A percentile compares a stretch with the other conserved stretches of the same genome.
These are phyloP conservation scores for Dentipellis sp. DNA, from an alignment of 768 basidiomycete genomes.

Conservation along the genomic window DNA sequence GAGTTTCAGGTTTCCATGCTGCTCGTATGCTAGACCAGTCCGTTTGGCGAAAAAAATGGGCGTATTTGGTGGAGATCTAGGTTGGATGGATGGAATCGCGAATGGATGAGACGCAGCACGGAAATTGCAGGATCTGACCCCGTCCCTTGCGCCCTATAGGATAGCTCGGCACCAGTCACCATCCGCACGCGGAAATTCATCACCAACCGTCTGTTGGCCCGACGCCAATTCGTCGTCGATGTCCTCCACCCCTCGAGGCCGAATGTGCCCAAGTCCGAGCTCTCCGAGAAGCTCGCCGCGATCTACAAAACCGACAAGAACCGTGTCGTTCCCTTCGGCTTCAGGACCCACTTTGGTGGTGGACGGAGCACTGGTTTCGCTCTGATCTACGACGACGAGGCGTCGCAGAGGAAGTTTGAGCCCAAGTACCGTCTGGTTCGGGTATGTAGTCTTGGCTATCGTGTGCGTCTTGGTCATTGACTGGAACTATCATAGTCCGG, in stretches of 20 bases:
- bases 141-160: conserved; percentile 31
- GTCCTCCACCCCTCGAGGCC: conserved; percentile 92
- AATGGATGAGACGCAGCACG: conserved; percentile 21
- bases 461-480: not conserved
- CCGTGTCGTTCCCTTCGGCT: conserved; percentile 90
- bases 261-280: conserved; percentile 87
- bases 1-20: conserved; percentile 6
- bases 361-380: conserved; percentile 96
- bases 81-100: conserved; percentile 24
- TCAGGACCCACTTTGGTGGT: conserved; percentile 96
- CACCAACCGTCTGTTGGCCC: conserved; percentile 93
- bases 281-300: conserved; percentile 84
- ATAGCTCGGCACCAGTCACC: conserved; percentile 82
- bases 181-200: conserved; percentile 99
- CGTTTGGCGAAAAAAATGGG: not conserved
- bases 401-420: conserved; percentile 93
- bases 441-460: conserved; percentile 41
- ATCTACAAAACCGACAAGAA: conserved; percentile 91
- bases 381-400: conserved; percentile 95
- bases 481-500: conserved; percentile 41
- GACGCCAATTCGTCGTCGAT: conserved; percentile 93
- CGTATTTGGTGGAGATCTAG: not conserved
- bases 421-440: conserved; percentile 91
- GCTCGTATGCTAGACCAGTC: not conserved
- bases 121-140: conserved; percentile 6